Evolutionary conservation across 1,284 basidiomycete species (phyloP).

Genomic region (Heliocybe sulcata): DNA sequence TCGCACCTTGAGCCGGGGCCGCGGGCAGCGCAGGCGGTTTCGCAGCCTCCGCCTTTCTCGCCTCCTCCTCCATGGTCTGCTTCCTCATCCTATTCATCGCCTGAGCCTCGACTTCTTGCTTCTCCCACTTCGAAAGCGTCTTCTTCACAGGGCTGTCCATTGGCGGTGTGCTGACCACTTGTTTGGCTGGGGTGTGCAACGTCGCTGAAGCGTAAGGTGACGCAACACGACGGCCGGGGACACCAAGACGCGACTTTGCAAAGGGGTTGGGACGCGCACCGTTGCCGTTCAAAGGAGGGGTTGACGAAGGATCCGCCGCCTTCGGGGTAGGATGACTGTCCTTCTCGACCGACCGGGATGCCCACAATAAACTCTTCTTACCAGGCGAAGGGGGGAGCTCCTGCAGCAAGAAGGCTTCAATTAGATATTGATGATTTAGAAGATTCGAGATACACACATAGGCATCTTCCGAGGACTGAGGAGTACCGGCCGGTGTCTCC

Average conservation of each 20-base stretch:
- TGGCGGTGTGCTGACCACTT: slow-evolving; percentile 12
- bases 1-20: not conserved
- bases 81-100: slow-evolving; percentile 63
- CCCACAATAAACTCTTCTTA: slow-evolving; percentile 42
- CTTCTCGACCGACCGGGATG: slow-evolving; percentile 21
- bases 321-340: slow-evolving; percentile 24
- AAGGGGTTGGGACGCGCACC: slow-evolving; percentile 32
- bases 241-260: slow-evolving; percentile 19
- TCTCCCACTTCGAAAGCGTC: slow-evolving; percentile 59
- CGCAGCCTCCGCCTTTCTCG: not conserved
- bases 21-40: not conserved
- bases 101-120: slow-evolving; percentile 71
- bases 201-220: slow-evolving; percentile 24
- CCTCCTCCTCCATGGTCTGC: slow-evolving; percentile 25
- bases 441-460: not conserved
- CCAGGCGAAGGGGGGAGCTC: slow-evolving; percentile 29
- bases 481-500: slow-evolving; percentile 25
- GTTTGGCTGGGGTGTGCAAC: slow-evolving; percentile 15
- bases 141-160: not conserved
- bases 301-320: slow-evolving; percentile 30
- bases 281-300: slow-evolving; percentile 32
- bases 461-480: slow-evolving; percentile 11
- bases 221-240: slow-evolving; percentile 29
- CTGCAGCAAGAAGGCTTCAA: slow-evolving; percentile 14
- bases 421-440: slow-evolving; percentile 6